Evolutionary conservation across 345 rosid genomes (phyloP).

Genomic region (Lepidium didymum): DNA sequence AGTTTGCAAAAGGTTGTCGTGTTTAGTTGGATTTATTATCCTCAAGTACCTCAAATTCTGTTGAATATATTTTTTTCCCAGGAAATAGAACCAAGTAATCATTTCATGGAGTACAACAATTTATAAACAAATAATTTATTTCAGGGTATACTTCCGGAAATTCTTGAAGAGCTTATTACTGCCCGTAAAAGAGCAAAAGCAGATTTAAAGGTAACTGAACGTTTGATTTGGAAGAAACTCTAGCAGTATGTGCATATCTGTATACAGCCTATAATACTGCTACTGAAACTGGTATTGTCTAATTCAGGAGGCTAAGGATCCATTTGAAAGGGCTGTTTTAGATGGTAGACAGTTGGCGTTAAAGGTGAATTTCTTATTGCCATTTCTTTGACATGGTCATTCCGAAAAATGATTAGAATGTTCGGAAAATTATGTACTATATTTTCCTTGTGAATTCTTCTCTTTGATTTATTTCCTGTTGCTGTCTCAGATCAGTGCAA

Average conservation of each 20-base stretch:
- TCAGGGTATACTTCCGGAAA: slow-evolving; percentile 98
- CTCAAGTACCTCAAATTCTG: background rate
- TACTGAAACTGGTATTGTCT: slow-evolving; percentile 5
- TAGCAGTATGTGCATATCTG: background rate
- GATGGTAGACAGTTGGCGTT: slow-evolving; percentile 96
- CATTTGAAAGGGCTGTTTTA: slow-evolving; percentile 90
- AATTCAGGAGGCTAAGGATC: slow-evolving; percentile 89
- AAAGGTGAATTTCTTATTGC: slow-evolving; percentile 47
- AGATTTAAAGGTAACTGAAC: slow-evolving; percentile 65
- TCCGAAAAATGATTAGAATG: background rate
- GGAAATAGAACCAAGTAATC: background rate
- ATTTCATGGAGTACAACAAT: background rate
- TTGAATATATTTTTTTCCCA: background rate
- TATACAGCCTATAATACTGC: background rate
- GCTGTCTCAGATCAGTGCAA: slow-evolving; percentile 75
- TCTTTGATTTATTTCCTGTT: background rate
- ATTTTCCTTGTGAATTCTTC: background rate
- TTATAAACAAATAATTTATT: slow-evolving; percentile 15
- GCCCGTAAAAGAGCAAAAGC: slow-evolving; percentile 98
- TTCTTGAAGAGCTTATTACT: slow-evolving; percentile 82
- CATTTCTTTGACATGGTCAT: background rate
- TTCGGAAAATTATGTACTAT: background rate
- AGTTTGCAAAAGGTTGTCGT: slow-evolving; percentile 64
- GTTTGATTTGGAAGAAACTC: background rate
- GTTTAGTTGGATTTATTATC: background rate